Conservation (phyloP, 2,329 filamentous ascomycete species). For the Ophiocordyceps sinensis region DNA sequence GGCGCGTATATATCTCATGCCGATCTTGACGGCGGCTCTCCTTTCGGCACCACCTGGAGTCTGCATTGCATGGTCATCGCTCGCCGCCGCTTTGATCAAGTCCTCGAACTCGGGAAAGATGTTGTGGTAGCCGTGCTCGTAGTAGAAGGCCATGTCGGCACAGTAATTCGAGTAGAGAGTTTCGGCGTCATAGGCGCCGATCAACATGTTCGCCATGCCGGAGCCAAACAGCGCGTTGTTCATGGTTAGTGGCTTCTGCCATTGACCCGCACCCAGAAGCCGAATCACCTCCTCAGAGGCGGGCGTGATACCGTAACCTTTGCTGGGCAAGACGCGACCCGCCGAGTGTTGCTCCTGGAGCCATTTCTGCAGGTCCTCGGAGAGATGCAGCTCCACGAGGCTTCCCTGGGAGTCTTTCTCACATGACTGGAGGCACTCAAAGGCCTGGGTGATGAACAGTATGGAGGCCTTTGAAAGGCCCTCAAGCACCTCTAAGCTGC, state of each 20-base stretch:
- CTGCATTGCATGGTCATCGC: constrained; percentile 5
- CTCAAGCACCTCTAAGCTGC: neutral
- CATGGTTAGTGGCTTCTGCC: constrained; percentile 1
- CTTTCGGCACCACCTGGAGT: constrained; percentile 6
- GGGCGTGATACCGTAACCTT: neutral
- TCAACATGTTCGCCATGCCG: constrained; percentile 7
- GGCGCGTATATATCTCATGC: constrained; percentile 6
- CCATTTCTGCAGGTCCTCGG: neutral
- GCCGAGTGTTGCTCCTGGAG: neutral
- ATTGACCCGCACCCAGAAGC: neutral
- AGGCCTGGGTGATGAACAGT: neutral
- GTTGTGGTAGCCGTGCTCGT: constrained; percentile 10
- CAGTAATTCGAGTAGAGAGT: constrained; percentile 11
- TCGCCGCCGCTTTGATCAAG: constrained; percentile 5
- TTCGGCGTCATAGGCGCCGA: constrained; percentile 6
- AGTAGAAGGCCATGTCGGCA: constrained; percentile 10
- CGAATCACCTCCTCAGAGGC: neutral
- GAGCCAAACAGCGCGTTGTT: constrained; percentile 9
- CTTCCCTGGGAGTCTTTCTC: neutral
- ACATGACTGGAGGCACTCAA: neutral
- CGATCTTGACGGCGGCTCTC: constrained; percentile 5
- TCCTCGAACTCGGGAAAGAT: constrained; percentile 7
- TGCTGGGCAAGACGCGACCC: neutral
- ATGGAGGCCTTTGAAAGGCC: neutral
- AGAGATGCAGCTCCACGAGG: neutral